Evolutionary conservation across 2,329 filamentous ascomycete genomes (phyloP), one percentile per base, ranked within the genome.

Genomic region (Fusarium miscanthi): DNA sequence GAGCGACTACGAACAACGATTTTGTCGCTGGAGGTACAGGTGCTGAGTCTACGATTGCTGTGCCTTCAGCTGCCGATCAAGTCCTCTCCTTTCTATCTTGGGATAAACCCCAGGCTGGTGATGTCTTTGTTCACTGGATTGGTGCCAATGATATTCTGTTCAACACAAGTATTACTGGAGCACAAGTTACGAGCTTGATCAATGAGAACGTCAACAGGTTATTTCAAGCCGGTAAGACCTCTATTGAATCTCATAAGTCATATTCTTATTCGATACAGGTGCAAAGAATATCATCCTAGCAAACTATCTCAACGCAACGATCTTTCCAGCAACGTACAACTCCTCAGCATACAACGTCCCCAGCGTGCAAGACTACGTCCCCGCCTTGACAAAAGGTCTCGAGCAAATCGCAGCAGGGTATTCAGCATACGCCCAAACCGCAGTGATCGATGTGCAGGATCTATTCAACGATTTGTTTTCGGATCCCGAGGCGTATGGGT

Each of bases 81-180:
- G 56, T 72, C 13, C 27, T 58, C 1, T 64, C 69, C 0, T 70
- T 72, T 17, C 42, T 72, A 2, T 61, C 64, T 0, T 59, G 59
- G 59, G 51, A 72, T 58, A 35, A 41, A 6, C 69, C 69, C 13
- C 40, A 17, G 2, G 14, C 8, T 1, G 45, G 19, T 4, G 69
- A 72, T 23, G 30, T 72, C 7, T 72, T 72, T 27, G 69, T 72
- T 11, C 64, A 61, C n/a, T 72, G 69, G 69, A 70, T 72, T 10
- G 69, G 69, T 8, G 64, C 49, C 41, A 72, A 72, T 27, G 69
- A 72, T 12, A 72, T 72, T 6, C 41, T 72, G 6, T 72, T 72
- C 17, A 72, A 72, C 4, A 72, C 69, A 0, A 73, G 38, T n/a
- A 72, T 72, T 3, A 69, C 69, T 3, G 69, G 64, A 10, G 38